phyloP scores from a whole-genome alignment of 345 rosid genomes.

The Gossypium arboreum region DNA sequence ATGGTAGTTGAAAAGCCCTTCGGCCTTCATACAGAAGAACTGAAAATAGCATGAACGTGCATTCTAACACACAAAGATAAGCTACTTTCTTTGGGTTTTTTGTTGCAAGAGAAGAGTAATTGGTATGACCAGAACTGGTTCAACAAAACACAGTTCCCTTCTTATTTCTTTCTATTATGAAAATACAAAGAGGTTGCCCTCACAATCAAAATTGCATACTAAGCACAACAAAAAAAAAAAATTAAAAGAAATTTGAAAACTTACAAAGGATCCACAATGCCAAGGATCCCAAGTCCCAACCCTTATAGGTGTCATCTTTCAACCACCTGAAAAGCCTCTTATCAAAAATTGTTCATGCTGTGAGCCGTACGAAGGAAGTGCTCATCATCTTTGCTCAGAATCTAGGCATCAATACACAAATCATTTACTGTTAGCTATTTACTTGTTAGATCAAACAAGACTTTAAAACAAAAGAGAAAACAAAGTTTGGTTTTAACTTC shows the following conservation, averaged over 20 bases:
- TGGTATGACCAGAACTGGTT: not conserved
- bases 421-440: slow-evolving; percentile 17
- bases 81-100: not conserved
- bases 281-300: slow-evolving; percentile 22
- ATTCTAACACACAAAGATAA: no score
- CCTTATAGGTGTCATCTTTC: slow-evolving; percentile 23
- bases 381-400: slow-evolving; percentile 30
- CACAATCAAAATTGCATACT: slow-evolving; percentile 29
- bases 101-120: not conserved
- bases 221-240: slow-evolving; percentile 18
- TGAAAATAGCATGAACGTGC: not conserved
- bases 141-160: slow-evolving; percentile 2
- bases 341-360: slow-evolving; percentile 42
- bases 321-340: slow-evolving; percentile 22
- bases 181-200: slow-evolving; percentile 22
- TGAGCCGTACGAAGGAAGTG: slow-evolving; percentile 16
- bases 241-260: slow-evolving; percentile 14
- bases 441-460: slow-evolving; percentile 1
- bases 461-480: not conserved
- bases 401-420: slow-evolving; percentile 29
- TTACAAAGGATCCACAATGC: slow-evolving; percentile 25
- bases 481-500: not conserved
- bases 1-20: not conserved
- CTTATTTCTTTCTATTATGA: slow-evolving; percentile 14
- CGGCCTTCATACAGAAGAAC: not conserved